Conservation (phyloP, 129 eudicot species). For the Silybum marianum region DNA sequence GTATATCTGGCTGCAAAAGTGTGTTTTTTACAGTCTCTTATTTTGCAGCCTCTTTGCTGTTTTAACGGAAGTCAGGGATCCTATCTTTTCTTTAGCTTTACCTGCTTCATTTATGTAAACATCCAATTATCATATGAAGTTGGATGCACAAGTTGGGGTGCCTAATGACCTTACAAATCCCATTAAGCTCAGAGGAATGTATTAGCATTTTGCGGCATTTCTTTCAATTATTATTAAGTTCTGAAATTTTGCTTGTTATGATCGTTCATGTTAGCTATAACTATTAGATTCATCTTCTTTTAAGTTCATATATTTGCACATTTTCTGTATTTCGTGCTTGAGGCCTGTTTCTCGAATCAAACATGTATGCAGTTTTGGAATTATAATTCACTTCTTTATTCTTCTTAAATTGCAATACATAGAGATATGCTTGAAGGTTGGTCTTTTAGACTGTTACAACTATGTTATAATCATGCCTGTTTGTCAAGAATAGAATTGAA, state of each 20-base stretch:
- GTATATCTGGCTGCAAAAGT: constrained; percentile 15
- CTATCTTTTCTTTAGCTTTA: neutral
- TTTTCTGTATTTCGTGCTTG: too few relatives aligned
- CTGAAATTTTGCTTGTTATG: neutral
- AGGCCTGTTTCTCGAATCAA: too few relatives aligned
- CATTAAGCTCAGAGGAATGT: too few relatives aligned
- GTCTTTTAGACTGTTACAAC: too few relatives aligned
- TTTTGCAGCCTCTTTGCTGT: neutral
- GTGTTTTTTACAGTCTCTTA: neutral
- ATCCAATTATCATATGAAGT: neutral
- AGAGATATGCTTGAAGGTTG: too few relatives aligned
- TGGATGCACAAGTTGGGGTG: too few relatives aligned
- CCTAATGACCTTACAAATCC: too few relatives aligned
- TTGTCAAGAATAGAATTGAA: too few relatives aligned
- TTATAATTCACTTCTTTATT: too few relatives aligned
- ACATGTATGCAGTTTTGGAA: neutral
- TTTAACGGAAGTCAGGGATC: neutral
- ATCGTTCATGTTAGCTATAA: neutral
- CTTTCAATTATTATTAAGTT: neutral
- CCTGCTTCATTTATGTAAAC: neutral
- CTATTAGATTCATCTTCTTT: neutral
- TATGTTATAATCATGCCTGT: too few relatives aligned
- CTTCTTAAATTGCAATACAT: too few relatives aligned
- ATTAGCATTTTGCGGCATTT: neutral
- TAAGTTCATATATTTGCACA: neutral